Percentiles rank a stretch among this genome's conserved stretches.
phyloP scores from a whole-genome alignment of 208 protist genomes.

The Acanthamoeba lenticulata region DNA sequence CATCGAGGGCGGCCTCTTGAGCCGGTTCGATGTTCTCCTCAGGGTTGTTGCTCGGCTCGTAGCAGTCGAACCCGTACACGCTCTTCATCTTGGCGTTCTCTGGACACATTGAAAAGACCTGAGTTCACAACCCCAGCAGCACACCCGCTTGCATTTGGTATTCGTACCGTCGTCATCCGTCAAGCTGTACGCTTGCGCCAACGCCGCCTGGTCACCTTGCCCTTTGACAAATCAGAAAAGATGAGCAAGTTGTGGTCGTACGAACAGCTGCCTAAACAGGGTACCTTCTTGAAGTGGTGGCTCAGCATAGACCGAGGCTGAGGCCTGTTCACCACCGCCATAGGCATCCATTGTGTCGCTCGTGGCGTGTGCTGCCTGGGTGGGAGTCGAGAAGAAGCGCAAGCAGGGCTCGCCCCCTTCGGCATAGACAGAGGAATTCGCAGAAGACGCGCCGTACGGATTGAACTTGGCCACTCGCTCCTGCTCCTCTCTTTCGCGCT shows the following conservation, averaged over 20 bases:
- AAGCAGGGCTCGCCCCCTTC: not conserved
- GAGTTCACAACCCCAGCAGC: not conserved
- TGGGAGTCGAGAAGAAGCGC: not conserved
- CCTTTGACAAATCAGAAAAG: no score
- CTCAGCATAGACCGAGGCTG: not conserved
- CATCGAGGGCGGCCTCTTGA: not conserved
- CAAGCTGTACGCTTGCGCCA: not conserved
- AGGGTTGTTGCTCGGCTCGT: constrained; percentile 22
- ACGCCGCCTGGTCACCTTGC: not conserved
- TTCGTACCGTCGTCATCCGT: not conserved
- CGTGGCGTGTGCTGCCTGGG: not conserved
- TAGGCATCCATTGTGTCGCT: not conserved
- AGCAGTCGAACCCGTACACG: constrained; percentile 47
- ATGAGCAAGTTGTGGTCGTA: not conserved
- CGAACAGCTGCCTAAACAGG: no score
- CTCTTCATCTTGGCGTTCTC: not conserved
- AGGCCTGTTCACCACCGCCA: not conserved
- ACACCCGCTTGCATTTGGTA: not conserved
- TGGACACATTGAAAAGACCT: not conserved
- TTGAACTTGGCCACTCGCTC: not conserved
- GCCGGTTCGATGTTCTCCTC: not conserved
- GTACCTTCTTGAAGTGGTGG: not conserved
- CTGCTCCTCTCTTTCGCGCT: not conserved
- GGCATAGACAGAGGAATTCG: not conserved
- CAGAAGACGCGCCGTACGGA: not conserved